phyloP scores from a whole-genome alignment of 805 yeast genomes.

The Myxozyma kluyveri region DNA sequence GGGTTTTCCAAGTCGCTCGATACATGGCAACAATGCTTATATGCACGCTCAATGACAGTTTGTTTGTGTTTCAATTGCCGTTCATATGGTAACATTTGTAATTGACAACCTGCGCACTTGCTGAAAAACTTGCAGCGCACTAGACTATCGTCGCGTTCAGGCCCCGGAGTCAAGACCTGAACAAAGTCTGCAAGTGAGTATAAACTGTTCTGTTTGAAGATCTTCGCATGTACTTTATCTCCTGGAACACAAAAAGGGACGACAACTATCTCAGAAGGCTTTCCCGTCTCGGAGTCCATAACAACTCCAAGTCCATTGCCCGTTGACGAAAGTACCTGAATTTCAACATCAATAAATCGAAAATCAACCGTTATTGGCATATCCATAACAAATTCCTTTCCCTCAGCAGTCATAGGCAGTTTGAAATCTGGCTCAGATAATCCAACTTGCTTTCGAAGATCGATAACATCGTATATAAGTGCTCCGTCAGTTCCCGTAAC shows the following conservation, averaged over 20 bases:
- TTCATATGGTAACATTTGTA: constrained; percentile 71
- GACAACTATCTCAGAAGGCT: constrained; percentile 58
- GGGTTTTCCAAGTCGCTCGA: constrained; percentile 28
- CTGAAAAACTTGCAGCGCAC: constrained; percentile 84
- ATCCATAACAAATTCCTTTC: constrained; percentile 63
- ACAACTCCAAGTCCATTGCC: constrained; percentile 86
- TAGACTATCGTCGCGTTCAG: constrained; percentile 54
- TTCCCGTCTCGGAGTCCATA: constrained; percentile 52
- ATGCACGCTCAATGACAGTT: constrained; percentile 77
- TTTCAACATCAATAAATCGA: constrained; percentile 58
- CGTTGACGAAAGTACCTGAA: constrained; percentile 62
- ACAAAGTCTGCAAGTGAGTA: constrained; percentile 70
- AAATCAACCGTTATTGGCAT: constrained; percentile 45
- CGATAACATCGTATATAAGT: constrained; percentile 67
- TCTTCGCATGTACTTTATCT: constrained; percentile 65
- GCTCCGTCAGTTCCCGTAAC: constrained; percentile 80
- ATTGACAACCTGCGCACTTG: constrained; percentile 92
- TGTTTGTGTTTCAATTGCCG: constrained; percentile 72
- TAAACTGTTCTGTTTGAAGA: constrained; percentile 65
- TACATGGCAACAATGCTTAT: constrained; percentile 57
- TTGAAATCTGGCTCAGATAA: constrained; percentile 39
- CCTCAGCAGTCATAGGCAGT: constrained; percentile 54
- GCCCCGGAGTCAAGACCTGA: constrained; percentile 46
- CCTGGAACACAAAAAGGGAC: constrained; percentile 90
- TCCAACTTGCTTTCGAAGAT: constrained; percentile 46